Base-by-base conservation (phyloP, 495 filamentous ascomycete genomes). In the Entonaema liquescens region DNA sequence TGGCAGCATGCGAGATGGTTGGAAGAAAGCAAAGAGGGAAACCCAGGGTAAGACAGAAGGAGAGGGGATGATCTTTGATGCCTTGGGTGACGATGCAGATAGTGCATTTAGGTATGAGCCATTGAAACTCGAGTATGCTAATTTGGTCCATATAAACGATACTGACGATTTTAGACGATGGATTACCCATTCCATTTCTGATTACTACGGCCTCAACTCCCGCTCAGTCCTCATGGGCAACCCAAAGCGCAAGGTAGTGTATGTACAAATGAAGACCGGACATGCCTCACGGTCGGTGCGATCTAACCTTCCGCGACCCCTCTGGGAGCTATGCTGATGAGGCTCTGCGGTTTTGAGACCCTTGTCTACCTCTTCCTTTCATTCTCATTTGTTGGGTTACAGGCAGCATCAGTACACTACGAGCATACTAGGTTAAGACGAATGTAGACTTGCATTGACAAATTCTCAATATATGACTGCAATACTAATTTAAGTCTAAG, bases 161-260 rank as follows among this genome's bases (percentile, higher is more conserved):
- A 58, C 62, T 67, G 28, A 70, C 42, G 35, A 8, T 8, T 67
- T 17, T 66, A 96, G 93, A 68, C 91, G 95, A 55, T 99, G 93
- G 92, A 87, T 99, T 61, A 93, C 97, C 4, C 94, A 99, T 80
- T 91, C 89, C 54, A 93, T 99, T 69, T 96, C 93, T 21, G 84
- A 89, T 6, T 98, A 99, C 78, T 99, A 99, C 78, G 95, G 93
- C 31, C 84, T 99, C 62, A 88, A 88, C 54, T 95, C 93, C 44
- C 94, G 91, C 85, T 93, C 90, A 2, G 86, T 94, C 73, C 92
- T 92, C 0, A 84, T 89, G 15, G 93, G 92, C 19, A 83, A 90
- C 71, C 92, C 93, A 15, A 87, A 89, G 40, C 87, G 91, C 31
- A 87, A 93, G 57, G 91, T 97, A 66, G 93, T 96, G 0, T 99